Evolutionary conservation across 345 rosid genomes (phyloP).

Genomic region (Lepidium sativum): DNA sequence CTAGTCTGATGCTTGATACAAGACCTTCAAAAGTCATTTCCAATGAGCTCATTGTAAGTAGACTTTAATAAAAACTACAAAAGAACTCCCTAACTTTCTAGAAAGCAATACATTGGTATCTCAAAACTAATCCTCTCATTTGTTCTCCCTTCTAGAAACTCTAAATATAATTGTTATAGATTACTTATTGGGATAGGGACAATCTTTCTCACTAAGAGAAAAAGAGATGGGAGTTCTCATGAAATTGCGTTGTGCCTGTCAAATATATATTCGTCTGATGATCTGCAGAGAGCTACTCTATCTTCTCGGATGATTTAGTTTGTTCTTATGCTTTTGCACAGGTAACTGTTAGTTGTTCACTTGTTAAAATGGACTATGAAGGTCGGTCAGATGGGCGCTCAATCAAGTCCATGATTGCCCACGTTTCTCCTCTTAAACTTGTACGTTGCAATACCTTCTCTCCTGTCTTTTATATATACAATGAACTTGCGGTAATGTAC

Average conservation of each 20-base stretch:
- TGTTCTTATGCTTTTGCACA: conserved; percentile 28
- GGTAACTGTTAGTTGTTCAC: conserved; percentile 88
- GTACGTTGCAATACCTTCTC: conserved; percentile 40
- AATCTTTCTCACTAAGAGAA: too few species aligned
- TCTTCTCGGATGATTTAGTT: background rate
- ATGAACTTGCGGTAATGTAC: background rate
- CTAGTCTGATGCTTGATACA: conserved; percentile 79
- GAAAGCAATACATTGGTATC: background rate
- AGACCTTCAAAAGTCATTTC: conserved; percentile 96
- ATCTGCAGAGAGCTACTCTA: background rate
- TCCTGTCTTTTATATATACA: background rate
- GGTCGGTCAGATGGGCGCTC: conserved; percentile 97
- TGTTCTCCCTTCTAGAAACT: background rate
- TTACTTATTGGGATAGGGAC: background rate
- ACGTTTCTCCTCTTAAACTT: conserved; percentile 88
- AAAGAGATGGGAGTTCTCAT: background rate
- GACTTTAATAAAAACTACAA: conserved; percentile 2
- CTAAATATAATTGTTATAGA: background rate
- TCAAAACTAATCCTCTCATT: background rate
- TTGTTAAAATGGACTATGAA: conserved; percentile 81
- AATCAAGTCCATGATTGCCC: conserved; percentile 84
- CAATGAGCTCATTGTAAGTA: conserved; percentile 85
- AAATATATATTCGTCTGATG: background rate
- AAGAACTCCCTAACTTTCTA: background rate
- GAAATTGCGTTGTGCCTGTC: background rate